These are phyloP conservation scores for Mycosphaerella arachidis DNA, from an alignment of 2,329 filamentous ascomycete species.

Conservation along the genomic window DNA sequence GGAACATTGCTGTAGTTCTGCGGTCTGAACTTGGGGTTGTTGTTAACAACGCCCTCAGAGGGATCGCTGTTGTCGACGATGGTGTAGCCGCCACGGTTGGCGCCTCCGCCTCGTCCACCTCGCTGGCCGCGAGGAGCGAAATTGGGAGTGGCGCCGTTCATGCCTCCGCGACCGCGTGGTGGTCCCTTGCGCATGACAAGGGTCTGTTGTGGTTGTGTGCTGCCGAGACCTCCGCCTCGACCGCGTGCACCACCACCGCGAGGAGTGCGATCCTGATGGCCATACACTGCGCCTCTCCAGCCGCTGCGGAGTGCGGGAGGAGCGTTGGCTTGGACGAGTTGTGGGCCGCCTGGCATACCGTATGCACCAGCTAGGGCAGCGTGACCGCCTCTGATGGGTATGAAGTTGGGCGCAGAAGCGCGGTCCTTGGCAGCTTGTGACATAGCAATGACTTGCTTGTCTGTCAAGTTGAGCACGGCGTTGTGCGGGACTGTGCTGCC, in stretches of 20 bases:
- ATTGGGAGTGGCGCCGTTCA: slow-evolving; percentile 24
- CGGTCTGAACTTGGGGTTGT: slow-evolving; percentile 55
- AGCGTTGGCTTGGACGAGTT: slow-evolving; percentile 54
- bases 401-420: slow-evolving; percentile 22
- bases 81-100: slow-evolving; percentile 42
- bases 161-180: slow-evolving; percentile 38
- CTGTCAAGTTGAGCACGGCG: slow-evolving; percentile 81
- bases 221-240: slow-evolving; percentile 37
- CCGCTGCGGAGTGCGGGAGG: slow-evolving; percentile 57
- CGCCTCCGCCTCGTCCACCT: slow-evolving; percentile 19
- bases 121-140: slow-evolving; percentile 26
- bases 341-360: slow-evolving; percentile 57
- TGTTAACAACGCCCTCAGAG: slow-evolving; percentile 49
- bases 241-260: slow-evolving; percentile 28
- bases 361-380: slow-evolving; percentile 42
- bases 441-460: slow-evolving; percentile 72
- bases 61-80: slow-evolving; percentile 49
- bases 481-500: slow-evolving; percentile 85
- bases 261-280: slow-evolving; percentile 38
- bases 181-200: slow-evolving; percentile 2
- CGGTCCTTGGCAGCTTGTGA: slow-evolving; percentile 33
- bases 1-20: slow-evolving; percentile 51
- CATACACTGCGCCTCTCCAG: slow-evolving; percentile 54
- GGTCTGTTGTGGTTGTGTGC: slow-evolving; percentile 22
- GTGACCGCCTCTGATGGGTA: slow-evolving; percentile 26